These are phyloP conservation scores for Fusarium chuoi DNA, from an alignment of 2,329 filamentous ascomycete genomes.

Conservation along the genomic window DNA sequence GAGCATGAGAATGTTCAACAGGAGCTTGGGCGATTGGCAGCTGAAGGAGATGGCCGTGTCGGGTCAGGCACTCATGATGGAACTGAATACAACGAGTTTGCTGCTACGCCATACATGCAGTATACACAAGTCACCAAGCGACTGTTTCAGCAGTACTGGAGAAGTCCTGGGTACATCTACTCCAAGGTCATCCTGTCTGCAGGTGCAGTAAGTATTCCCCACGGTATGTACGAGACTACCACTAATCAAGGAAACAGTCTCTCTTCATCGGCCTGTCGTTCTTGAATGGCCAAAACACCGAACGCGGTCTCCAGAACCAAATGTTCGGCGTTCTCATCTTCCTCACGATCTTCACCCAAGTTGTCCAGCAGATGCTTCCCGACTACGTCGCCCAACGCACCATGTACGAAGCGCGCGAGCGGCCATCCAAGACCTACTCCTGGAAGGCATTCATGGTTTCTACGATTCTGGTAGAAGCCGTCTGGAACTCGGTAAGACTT, in stretches of 20 bases:
- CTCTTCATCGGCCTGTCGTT: slow-evolving; percentile 79
- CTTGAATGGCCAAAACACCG: slow-evolving; percentile 67
- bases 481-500: slow-evolving; percentile 69
- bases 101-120: slow-evolving; percentile 46
- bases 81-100: slow-evolving; percentile 45
- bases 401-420: slow-evolving; percentile 76
- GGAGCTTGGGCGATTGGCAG: slow-evolving; percentile 47
- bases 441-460: slow-evolving; percentile 75
- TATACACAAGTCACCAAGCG: slow-evolving; percentile 51
- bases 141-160: slow-evolving; percentile 49
- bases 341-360: slow-evolving; percentile 73
- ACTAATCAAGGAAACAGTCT: slow-evolving; percentile 12
- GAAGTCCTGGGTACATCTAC: slow-evolving; percentile 70
- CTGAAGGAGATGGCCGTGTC: background rate
- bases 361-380: slow-evolving; percentile 75
- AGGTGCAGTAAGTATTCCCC: slow-evolving; percentile 45
- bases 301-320: slow-evolving; percentile 75
- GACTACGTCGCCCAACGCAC: slow-evolving; percentile 75
- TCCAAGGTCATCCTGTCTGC: slow-evolving; percentile 56
- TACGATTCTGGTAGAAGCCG: slow-evolving; percentile 71
- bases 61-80: background rate
- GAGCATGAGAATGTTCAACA: slow-evolving; percentile 48
- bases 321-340: slow-evolving; percentile 80
- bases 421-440: slow-evolving; percentile 73
- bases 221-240: rapidly evolving